Conservation (phyloP, 1,284 basidiomycete genomes). For the Rhodofomes roseus region DNA sequence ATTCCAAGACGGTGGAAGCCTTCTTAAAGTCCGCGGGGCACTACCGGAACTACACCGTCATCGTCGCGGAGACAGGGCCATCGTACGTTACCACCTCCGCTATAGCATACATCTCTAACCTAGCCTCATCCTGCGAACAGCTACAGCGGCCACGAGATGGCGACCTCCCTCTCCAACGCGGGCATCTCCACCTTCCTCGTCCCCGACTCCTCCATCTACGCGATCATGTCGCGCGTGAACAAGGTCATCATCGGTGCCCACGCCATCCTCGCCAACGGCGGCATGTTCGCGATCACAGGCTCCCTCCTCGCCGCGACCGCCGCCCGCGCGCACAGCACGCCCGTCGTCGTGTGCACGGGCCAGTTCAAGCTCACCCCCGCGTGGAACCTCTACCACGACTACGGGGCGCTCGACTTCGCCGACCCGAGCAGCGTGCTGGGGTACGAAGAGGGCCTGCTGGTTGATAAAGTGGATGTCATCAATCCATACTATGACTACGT, state of each 20-base stretch:
- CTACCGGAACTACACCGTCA: constrained; percentile 92
- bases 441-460: constrained; percentile 73
- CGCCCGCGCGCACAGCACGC: constrained; percentile 89
- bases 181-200: constrained; percentile 94
- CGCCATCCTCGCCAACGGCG: constrained; percentile 93
- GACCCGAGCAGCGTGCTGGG: constrained; percentile 81
- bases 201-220: constrained; percentile 93
- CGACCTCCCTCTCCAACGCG: constrained; percentile 69
- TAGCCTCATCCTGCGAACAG: constrained; percentile 38
- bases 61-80: constrained; percentile 93
- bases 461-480: constrained; percentile 84
- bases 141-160: constrained; percentile 85
- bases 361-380: constrained; percentile 95
- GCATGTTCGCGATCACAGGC: constrained; percentile 87
- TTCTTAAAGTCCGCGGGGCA: constrained; percentile 91
- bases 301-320: constrained; percentile 84
- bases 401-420: constrained; percentile 83
- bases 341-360: constrained; percentile 91
- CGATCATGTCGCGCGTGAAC: constrained; percentile 95
- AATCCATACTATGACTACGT: constrained; percentile 97
- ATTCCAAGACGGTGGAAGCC: constrained; percentile 90
- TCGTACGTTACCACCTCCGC: constrained; percentile 43
- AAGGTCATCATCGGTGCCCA: constrained; percentile 95
- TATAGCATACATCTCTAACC: too few relatives aligned
- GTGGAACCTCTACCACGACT: constrained; percentile 91